Conservation (phyloP, 768 basidiomycete species). For the Baorangia bicolor region DNA sequence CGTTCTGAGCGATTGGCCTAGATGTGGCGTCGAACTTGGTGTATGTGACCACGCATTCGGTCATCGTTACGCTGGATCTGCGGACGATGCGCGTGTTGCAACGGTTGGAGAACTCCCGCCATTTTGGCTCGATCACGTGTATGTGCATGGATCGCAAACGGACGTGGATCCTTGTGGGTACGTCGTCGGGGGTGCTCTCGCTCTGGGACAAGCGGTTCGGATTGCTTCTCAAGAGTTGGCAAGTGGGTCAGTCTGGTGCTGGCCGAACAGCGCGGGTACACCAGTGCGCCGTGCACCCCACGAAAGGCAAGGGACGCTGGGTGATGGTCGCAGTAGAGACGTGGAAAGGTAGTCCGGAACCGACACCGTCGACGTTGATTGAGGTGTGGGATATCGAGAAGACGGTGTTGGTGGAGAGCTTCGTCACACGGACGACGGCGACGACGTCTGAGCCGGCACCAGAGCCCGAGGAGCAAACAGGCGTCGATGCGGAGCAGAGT, state of each 20-base stretch:
- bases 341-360: constrained; percentile 38
- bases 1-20: constrained; percentile 23
- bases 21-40: constrained; percentile 81
- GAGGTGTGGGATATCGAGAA: constrained; percentile 96
- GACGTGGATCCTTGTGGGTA: constrained; percentile 88
- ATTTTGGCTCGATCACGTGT: constrained; percentile 83
- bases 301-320: constrained; percentile 87
- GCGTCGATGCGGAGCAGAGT: constrained; percentile 55
- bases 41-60: constrained; percentile 80
- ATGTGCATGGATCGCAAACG: constrained; percentile 82
- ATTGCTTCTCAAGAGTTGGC: constrained; percentile 84
- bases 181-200: constrained; percentile 78
- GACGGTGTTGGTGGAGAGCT: constrained; percentile 75
- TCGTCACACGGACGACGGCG: constrained; percentile 53
- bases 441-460: constrained; percentile 46
- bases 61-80: constrained; percentile 75
- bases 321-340: constrained; percentile 80
- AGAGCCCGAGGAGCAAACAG: constrained; percentile 52
- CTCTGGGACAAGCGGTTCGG: constrained; percentile 98
- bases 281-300: constrained; percentile 79
- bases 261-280: constrained; percentile 61
- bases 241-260: constrained; percentile 55
- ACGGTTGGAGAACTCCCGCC: constrained; percentile 78
- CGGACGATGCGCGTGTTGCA: constrained; percentile 79
- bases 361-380: constrained; percentile 49